Conservation (phyloP, 1,139 yeast species). For the Hemisphaericaspora xylofermentans region DNA sequence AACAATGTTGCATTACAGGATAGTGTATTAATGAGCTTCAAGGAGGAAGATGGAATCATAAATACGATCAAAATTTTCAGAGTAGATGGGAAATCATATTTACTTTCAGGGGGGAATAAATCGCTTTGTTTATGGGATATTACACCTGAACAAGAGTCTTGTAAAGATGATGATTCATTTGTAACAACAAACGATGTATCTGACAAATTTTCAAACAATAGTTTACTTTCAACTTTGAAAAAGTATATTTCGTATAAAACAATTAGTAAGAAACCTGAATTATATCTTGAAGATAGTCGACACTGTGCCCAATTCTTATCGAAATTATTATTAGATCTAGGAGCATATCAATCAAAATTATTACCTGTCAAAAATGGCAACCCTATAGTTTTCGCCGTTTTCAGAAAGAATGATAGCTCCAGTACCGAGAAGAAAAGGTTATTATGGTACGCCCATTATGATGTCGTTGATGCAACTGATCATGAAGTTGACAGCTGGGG, state of each 20-base stretch:
- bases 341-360: slow-evolving; percentile 67
- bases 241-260: slow-evolving; percentile 70
- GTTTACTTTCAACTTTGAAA: slow-evolving; percentile 60
- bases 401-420: slow-evolving; percentile 42
- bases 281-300: slow-evolving; percentile 75
- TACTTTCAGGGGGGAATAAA: slow-evolving; percentile 41
- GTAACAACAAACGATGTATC: slow-evolving; percentile 6
- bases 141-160: slow-evolving; percentile 18
- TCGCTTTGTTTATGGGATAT: slow-evolving; percentile 40
- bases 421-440: slow-evolving; percentile 33
- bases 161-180: not conserved
- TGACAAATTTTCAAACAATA: slow-evolving; percentile 44
- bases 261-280: slow-evolving; percentile 68
- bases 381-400: slow-evolving; percentile 79
- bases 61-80: slow-evolving; percentile 29
- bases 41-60: slow-evolving; percentile 19
- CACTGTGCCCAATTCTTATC: slow-evolving; percentile 80
- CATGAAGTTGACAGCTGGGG: slow-evolving; percentile 59
- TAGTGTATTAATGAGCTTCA: slow-evolving; percentile 12
- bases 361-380: slow-evolving; percentile 74
- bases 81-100: slow-evolving; percentile 22
- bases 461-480: slow-evolving; percentile 67
- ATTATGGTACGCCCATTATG: slow-evolving; percentile 94
- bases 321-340: slow-evolving; percentile 62
- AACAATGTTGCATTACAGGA: slow-evolving; percentile 13